A percentile compares a stretch with the other conserved stretches of the same genome.
Conservation (phyloP, 805 yeast genomes). For the Candida sonorensis region DNA sequence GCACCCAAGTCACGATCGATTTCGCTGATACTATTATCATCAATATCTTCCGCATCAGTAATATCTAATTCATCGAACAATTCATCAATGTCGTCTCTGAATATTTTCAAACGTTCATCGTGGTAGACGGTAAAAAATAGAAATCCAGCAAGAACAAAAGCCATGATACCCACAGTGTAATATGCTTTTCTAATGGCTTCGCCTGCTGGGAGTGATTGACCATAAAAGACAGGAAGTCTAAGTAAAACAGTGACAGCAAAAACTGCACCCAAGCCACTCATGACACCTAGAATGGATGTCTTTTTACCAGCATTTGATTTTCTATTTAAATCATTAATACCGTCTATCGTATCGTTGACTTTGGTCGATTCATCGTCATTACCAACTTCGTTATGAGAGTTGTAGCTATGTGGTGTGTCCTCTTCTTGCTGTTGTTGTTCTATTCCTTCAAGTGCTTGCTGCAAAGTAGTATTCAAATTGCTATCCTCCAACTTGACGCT, state of each 20-base stretch:
- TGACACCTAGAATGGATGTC: conserved; percentile 55
- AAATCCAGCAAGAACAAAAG: conserved; percentile 32
- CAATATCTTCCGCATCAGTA: conserved; percentile 21
- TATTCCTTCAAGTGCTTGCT: conserved; percentile 15
- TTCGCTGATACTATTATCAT: conserved; percentile 13
- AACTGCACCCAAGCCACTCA: conserved; percentile 63
- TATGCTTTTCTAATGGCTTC: conserved; percentile 43
- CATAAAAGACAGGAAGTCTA: conserved; percentile 49
- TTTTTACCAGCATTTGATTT: conserved; percentile 42
- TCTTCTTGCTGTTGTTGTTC: conserved; percentile 1
- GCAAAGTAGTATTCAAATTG: conserved; percentile 6
- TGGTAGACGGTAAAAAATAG: conserved; percentile 41
- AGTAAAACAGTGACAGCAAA: conserved; percentile 50
- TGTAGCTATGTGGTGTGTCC: neutral
- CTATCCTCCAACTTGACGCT: conserved; percentile 2
- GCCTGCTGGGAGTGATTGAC: conserved; percentile 32
- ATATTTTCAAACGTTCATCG: conserved; percentile 28
- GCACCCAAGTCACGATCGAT: too few relatives aligned
- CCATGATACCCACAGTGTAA: conserved; percentile 36
- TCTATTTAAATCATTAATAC: conserved; percentile 15
- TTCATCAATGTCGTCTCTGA: conserved; percentile 24
- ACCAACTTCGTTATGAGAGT: conserved; percentile 7
- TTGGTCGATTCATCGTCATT: conserved; percentile 6
- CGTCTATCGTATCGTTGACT: conserved; percentile 7
- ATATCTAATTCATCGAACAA: conserved; percentile 25